A percentile compares a stretch with the other conserved stretches of the same genome.
Evolutionary conservation across 495 filamentous ascomycete species (phyloP).

Genomic region (Neurospora pannonica): DNA sequence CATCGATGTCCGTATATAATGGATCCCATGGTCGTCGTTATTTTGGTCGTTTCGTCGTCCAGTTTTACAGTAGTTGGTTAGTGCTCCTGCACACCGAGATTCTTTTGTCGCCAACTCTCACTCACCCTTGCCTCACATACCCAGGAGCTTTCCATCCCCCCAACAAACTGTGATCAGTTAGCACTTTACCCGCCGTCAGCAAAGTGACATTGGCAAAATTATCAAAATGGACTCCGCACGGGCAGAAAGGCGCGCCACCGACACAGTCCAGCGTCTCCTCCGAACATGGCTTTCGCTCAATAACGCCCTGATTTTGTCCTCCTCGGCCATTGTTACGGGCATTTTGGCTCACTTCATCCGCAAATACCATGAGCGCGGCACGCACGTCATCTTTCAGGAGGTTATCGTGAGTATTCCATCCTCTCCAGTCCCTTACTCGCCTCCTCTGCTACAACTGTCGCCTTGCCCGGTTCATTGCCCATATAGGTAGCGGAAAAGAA

Average conservation of each 20-base stretch:
- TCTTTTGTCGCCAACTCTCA: background rate
- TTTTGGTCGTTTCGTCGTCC: background rate
- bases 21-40: background rate
- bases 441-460: background rate
- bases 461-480: background rate
- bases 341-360: slow-evolving; percentile 17
- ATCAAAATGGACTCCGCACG: background rate
- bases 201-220: background rate
- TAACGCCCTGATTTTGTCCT: slow-evolving; percentile 17
- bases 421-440: background rate
- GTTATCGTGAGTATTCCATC: slow-evolving; percentile 14
- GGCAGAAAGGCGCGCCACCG: background rate
- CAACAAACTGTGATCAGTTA: background rate
- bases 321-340: slow-evolving; percentile 18
- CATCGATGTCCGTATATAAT: background rate
- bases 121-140: background rate
- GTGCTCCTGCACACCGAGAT: background rate
- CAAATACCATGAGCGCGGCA: slow-evolving; percentile 9
- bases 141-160: background rate
- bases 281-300: slow-evolving; percentile 10
- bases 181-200: background rate
- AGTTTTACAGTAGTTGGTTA: background rate
- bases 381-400: slow-evolving; percentile 13
- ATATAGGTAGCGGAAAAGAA: background rate
- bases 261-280: slow-evolving; percentile 3